Evolutionary conservation across 2,329 filamentous ascomycete species (phyloP), one percentile per base, ranked within the genome.

Genomic region (Aureobasidium sp.): DNA sequence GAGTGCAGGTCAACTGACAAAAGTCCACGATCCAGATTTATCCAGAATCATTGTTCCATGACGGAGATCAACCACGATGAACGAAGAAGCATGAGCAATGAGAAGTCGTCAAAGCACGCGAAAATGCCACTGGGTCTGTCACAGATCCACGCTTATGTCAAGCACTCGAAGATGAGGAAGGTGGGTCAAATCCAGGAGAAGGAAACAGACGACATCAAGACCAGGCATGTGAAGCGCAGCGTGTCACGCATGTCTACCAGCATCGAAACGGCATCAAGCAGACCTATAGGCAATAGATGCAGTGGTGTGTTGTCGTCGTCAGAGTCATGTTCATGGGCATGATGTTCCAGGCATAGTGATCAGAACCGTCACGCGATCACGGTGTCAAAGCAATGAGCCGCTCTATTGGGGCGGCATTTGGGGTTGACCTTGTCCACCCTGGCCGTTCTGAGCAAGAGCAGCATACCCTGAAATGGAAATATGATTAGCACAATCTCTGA

Each of bases 361-460:
- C 59, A 62, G 39, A 53, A 52, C 47, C 47, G 48, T 61, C 58
- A 62, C 61, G 25, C 53, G 51, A 37, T 62, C 61, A 62, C 60
- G 51, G 60, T 45, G 37, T 45, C 61, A 62, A 58, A 27, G 53
- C 37, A 29, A 58, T 34, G 44, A 51, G 25, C 52, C 44, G 41
- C 22, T 31, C 55, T 42, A 62, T 29, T 62, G 61, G 14, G 59
- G 59, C 49, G 62, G 53, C 53, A 58, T 52, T 27, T 60, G 64
- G 22, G 63, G 64, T 45, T 60, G 62, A 42, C 51, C 52, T 31
- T 62, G 61, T 22, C 53, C 63, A 31, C 48, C 52, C 25, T 78
- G 76, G 67, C 81, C 78, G 70, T 83, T 81, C 69, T 81, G 78
- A 56, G 80, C 80, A 70, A 84, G 72, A 52, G 88, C 88, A 70